Base-by-base conservation (phyloP, 2,329 filamentous ascomycete genomes). In the Colletotrichum sp. region DNA sequence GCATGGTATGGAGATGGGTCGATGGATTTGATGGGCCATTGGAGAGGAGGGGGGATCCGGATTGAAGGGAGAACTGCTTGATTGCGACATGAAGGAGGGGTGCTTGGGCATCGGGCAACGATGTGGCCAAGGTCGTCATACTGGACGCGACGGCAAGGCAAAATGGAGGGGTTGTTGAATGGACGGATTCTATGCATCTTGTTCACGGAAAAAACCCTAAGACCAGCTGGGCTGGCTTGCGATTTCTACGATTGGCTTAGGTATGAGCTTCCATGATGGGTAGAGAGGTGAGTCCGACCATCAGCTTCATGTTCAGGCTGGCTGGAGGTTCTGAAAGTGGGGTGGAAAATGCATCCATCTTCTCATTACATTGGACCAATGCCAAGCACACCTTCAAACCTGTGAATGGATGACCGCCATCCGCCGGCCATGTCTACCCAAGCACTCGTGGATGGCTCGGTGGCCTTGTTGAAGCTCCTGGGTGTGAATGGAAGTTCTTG, bases 251-350 rank as follows among this genome's bases (percentile, higher is more conserved):
- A 7, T 22, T 48, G 12, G 44, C 44, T 48, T 0, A 13, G 9
- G n/a, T 48, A 13, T 22, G 11, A 48, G 44, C 0, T 22, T 48
- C 13, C 44, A 48, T 48, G n/a, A 44, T 22, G 44, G 44, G 11
- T 13, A 52, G 0, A 8, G 44, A 13, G 11, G 11, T 52, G 3
- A 0, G 11, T 0, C 11, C n/a, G n/a, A 52, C 12, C n/a, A 52
- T 22, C 11, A 52, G n/a, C 44, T 52, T 22, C 44, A 52, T 12
- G 22, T 22, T 52, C n/a, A 52, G 44, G n/a, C n/a, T 52, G 39
- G 19, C 9, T 48, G 39, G 12, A 52, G 44, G 12, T 13, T 22
- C n/a, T 13, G n/a, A 22, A 13, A 13, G 11, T 52, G 6, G 44
- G 0, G 44, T 3, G 11, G 9, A 0, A 48, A 4, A 48, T 22